Conservation (phyloP, 352 stramenopile species). For the Globisporangium acanthophoron region DNA sequence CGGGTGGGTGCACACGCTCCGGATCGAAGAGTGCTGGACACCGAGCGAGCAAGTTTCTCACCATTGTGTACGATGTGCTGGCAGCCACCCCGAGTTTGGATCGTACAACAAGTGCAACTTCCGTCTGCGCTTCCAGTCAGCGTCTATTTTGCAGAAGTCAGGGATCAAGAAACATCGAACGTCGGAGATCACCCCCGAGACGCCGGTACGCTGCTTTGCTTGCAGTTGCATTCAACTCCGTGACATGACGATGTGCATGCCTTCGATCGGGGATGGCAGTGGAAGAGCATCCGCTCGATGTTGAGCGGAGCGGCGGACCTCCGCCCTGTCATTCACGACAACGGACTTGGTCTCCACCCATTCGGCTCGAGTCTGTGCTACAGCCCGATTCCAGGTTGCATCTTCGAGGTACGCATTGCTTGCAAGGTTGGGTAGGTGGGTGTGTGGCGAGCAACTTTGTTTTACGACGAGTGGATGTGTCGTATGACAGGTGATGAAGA, state of each 20-base stretch:
- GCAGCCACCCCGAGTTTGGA: slow-evolving; percentile 72
- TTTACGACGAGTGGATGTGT: not conserved
- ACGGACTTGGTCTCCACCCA: slow-evolving; percentile 64
- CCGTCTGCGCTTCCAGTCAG: slow-evolving; percentile 46
- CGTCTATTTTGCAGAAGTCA: slow-evolving; percentile 35
- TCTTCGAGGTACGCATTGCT: slow-evolving; percentile 41
- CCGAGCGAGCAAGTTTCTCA: not conserved
- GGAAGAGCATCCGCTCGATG: slow-evolving; percentile 60
- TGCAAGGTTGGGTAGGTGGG: too few species aligned
- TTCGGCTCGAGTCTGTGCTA: slow-evolving; percentile 82
- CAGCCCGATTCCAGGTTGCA: slow-evolving; percentile 58
- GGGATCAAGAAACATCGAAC: slow-evolving; percentile 37
- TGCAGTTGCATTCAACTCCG: not conserved
- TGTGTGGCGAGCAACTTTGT: not conserved
- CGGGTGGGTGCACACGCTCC: slow-evolving; percentile 24
- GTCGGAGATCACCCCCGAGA: slow-evolving; percentile 61
- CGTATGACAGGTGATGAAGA: slow-evolving; percentile 54
- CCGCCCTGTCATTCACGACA: slow-evolving; percentile 72
- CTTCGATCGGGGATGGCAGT: slow-evolving; percentile 22
- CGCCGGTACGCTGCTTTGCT: slow-evolving; percentile 26
- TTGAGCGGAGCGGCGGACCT: slow-evolving; percentile 43
- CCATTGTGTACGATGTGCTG: not conserved
- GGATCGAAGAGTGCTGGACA: not conserved
- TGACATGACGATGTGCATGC: too few species aligned
- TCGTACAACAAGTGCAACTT: slow-evolving; percentile 87